Evolutionary conservation across 208 protist species (phyloP).

Genomic region (Leishmania tropica): DNA sequence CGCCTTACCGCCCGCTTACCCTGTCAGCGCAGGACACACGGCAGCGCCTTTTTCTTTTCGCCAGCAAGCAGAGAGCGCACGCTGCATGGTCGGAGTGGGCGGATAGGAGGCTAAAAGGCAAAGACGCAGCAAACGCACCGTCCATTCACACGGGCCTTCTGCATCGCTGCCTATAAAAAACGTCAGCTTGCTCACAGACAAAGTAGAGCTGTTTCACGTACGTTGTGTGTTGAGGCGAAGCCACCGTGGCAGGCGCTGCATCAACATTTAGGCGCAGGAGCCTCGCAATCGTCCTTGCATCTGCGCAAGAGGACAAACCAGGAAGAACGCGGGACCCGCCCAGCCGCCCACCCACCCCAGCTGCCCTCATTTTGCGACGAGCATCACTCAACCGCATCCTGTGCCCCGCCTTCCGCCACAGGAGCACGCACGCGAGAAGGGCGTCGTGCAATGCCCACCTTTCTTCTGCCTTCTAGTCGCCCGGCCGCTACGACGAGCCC

Average conservation of each 20-base stretch:
- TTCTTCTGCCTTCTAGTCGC: neutral
- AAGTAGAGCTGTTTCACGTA: too few relatives aligned
- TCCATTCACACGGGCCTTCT: neutral
- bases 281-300: neutral
- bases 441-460: neutral
- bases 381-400: neutral
- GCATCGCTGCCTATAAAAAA: too few relatives aligned
- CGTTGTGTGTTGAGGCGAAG: neutral
- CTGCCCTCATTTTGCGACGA: neutral
- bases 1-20: neutral
- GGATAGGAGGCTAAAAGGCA: neutral
- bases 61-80: neutral
- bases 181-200: neutral
- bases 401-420: neutral
- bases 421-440: neutral
- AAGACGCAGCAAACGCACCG: neutral
- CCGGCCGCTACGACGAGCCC: neutral
- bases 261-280: too few relatives aligned
- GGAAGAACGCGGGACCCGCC: neutral
- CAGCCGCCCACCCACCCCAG: neutral
- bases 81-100: too few relatives aligned
- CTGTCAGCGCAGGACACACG: neutral
- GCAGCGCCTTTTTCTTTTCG: neutral
- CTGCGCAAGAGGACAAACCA: neutral
- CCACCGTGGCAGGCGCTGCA: neutral